phyloP scores from a whole-genome alignment of 2,329 filamentous ascomycete species.

The Diaporthe australafricana region DNA sequence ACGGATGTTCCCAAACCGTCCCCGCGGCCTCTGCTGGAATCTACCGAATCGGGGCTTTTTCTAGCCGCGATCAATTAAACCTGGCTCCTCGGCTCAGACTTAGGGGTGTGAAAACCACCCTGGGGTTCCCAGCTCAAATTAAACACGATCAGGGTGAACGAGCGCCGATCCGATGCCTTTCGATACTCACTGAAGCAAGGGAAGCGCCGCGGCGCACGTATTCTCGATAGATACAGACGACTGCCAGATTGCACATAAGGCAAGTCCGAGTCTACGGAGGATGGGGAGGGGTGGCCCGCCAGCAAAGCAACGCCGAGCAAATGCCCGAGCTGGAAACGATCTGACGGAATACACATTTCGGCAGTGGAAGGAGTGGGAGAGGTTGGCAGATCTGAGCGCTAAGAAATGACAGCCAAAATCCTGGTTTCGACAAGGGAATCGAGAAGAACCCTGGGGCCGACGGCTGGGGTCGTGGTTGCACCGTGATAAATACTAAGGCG shows the following conservation, averaged over 20 bases:
- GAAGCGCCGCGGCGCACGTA: not conserved
- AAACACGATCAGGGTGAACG: not conserved
- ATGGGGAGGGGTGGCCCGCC: slow-evolving; percentile 10
- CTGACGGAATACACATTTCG: not conserved
- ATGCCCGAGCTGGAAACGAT: slow-evolving; percentile 17
- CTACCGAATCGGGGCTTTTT: slow-evolving; percentile 2
- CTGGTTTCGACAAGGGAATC: slow-evolving; percentile 12
- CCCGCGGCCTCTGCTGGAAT: not conserved
- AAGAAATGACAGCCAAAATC: slow-evolving; percentile 22
- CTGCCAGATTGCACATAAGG: not conserved
- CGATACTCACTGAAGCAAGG: not conserved
- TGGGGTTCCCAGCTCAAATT: not conserved
- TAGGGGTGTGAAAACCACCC: not conserved
- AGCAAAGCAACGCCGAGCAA: slow-evolving; percentile 17
- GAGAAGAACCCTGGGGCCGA: slow-evolving; percentile 12
- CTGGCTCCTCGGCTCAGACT: not conserved
- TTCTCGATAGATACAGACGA: not conserved
- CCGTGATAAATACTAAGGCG: slow-evolving; percentile 4
- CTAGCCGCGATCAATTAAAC: slow-evolving; percentile 1
- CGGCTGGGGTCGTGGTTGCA: slow-evolving; percentile 32
- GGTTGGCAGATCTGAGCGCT: slow-evolving; percentile 28
- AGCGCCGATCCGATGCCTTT: not conserved
- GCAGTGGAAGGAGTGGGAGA: slow-evolving; percentile 6
- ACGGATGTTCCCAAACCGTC: not conserved
- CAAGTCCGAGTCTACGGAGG: slow-evolving; percentile 6